Percentiles rank a stretch among this genome's conserved stretches.
phyloP scores from a whole-genome alignment of 176 grass and related monocot genomes.

The Aegilops speltoides region DNA sequence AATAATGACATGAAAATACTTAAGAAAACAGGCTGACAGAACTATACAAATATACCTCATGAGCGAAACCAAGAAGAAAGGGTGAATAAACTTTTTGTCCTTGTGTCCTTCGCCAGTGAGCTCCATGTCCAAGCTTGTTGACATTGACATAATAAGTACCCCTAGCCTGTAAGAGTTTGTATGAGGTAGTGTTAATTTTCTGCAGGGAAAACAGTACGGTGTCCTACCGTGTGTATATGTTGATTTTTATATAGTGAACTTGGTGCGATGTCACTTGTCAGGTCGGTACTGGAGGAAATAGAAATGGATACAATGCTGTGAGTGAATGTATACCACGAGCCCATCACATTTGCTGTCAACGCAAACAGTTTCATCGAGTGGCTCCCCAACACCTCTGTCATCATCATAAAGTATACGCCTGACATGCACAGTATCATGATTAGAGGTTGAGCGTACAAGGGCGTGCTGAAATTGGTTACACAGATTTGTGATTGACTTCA shows the following conservation, averaged over 20 bases:
- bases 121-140: constrained; percentile 66
- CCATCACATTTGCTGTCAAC: constrained; percentile 56
- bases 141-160: constrained; percentile 78
- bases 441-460: not conserved
- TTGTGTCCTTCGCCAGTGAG: constrained; percentile 71
- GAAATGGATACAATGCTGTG: not conserved
- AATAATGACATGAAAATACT: not conserved
- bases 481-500: not conserved
- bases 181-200: not conserved
- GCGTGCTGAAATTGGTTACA: not conserved
- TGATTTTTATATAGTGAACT: not conserved
- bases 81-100: constrained; percentile 88
- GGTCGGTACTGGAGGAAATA: not conserved
- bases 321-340: constrained; percentile 55
- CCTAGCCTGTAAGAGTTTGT: constrained; percentile 45
- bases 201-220: not conserved
- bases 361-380: constrained; percentile 76
- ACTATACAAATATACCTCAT: constrained; percentile 59
- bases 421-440: constrained; percentile 26
- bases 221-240: not conserved
- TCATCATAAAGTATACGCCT: constrained; percentile 75
- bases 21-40: not conserved
- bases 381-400: constrained; percentile 57
- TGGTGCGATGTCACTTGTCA: not conserved
- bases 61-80: constrained; percentile 79